A percentile compares a stretch with the other conserved stretches of the same genome.
phyloP scores from a whole-genome alignment of 768 basidiomycete species.

The Mycena chlorophos region DNA sequence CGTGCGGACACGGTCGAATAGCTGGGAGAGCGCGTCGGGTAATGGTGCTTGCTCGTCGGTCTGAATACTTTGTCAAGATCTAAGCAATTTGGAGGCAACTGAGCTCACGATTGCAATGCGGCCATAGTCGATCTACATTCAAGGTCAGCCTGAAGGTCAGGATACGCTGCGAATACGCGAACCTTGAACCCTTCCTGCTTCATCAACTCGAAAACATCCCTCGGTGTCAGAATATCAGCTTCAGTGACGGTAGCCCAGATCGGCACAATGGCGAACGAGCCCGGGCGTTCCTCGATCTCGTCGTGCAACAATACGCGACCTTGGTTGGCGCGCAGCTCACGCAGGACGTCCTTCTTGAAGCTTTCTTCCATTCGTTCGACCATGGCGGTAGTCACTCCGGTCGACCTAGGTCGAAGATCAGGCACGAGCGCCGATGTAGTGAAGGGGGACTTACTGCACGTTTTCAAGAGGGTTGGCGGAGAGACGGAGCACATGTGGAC shows the following conservation, averaged over 20 bases:
- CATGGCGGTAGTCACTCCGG: conserved; percentile 85
- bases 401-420: conserved; percentile 58
- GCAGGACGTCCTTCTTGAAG: conserved; percentile 85
- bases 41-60: conserved; percentile 97
- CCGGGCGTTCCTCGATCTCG: conserved; percentile 91
- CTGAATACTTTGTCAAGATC: conserved; percentile 39
- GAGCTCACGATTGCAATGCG: conserved; percentile 83
- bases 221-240: conserved; percentile 83
- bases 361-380: conserved; percentile 90
- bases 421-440: neutral
- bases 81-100: neutral
- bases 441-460: conserved; percentile 71
- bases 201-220: conserved; percentile 78
- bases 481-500: conserved; percentile 88
- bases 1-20: conserved; percentile 71
- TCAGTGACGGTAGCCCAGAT: conserved; percentile 89
- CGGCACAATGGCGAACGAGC: conserved; percentile 86
- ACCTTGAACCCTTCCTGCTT: conserved; percentile 77
- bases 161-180: conserved; percentile 21
- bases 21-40: conserved; percentile 78
- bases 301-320: conserved; percentile 92
- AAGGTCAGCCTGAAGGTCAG: neutral
- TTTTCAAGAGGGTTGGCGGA: conserved; percentile 89
- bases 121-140: conserved; percentile 72
- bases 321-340: conserved; percentile 67